Base-by-base conservation (phyloP, 345 rosid genomes). In the Iberis pinnata region DNA sequence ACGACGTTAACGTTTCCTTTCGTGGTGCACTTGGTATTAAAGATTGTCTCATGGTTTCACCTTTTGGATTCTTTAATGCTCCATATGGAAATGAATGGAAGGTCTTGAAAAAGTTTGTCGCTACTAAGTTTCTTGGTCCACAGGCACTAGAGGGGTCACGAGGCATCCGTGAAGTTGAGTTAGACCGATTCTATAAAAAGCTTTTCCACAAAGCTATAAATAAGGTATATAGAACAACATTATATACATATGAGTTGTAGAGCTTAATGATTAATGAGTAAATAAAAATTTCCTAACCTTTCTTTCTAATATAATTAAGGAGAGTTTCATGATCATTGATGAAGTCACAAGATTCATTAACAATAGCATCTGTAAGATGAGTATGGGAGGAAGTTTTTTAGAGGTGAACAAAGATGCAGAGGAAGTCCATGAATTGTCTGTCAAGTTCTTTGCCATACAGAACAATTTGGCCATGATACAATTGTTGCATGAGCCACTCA, bases 21-120 rank as follows among this genome's bases (percentile, higher is more conserved):
- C 63, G 56, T 3, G 43, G 33, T 1, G 0, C 3, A 6, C 37
- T 57, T 64, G 9, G 56, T 0, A 8, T 36, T 9, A 50, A 64
- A 1, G 56, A 48, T 5, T 39, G 56, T 7, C 22, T 47, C 6
- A 4, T 64, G 0, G 14, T 25, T 0, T 43, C 56, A 38, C 22
- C 50, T 38, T 19, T 27, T 1, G 41, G 36, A 24, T 22, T 55
- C 8, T 4, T 27, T 36, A 19, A 14, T 0, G 62, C 63, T 19
- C 50, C 63, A 4, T 64, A 42, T 56, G 69, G 56, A 12, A 44
- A 48, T 38, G 40, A 64, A 43, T 56, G 49, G 37, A 64, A 41
- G 27, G 55, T 56, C 58, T 51, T 71, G 64, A 65, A 71, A 53
- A 63, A 53, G 47, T 72, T 57, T 0, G 10, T 62, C 8, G 52